A percentile compares a stretch with the other conserved stretches of the same genome.
Evolutionary conservation across 176 grass and related monocot genomes (phyloP).

Genomic region (Tuctoria greenei): DNA sequence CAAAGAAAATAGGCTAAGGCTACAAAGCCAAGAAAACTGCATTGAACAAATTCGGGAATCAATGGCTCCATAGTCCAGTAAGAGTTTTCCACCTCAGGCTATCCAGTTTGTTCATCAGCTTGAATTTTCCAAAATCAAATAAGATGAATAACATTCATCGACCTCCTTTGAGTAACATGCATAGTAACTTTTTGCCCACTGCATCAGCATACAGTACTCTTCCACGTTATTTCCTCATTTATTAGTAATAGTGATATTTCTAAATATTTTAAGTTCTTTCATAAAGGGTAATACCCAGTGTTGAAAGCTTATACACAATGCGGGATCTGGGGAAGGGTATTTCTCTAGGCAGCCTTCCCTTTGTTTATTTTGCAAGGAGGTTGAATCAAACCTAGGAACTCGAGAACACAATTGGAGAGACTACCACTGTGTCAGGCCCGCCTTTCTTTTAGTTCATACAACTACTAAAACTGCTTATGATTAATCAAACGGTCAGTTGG

Average conservation of each 20-base stretch:
- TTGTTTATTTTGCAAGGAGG: too few species aligned
- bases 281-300: too few species aligned
- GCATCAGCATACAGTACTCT: not conserved
- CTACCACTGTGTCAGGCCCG: too few species aligned
- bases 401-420: too few species aligned
- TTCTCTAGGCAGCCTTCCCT: too few species aligned
- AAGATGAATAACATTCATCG: conserved; percentile 13
- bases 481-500: not conserved
- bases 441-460: too few species aligned
- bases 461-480: not conserved
- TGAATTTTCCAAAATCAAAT: conserved; percentile 10
- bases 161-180: conserved; percentile 11
- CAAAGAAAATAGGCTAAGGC: not conserved
- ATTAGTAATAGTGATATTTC: not conserved
- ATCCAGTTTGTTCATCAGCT: not conserved
- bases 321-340: too few species aligned
- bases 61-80: not conserved
- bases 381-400: too few species aligned
- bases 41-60: not conserved
- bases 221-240: not conserved
- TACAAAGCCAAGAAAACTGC: conserved; percentile 13
- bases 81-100: not conserved
- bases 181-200: conserved; percentile 4
- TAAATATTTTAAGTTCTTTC: not conserved
- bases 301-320: too few species aligned